phyloP scores from a whole-genome alignment of 371 early-diverging fungal genomes.

The Syncephalis plumigaleata region DNA sequence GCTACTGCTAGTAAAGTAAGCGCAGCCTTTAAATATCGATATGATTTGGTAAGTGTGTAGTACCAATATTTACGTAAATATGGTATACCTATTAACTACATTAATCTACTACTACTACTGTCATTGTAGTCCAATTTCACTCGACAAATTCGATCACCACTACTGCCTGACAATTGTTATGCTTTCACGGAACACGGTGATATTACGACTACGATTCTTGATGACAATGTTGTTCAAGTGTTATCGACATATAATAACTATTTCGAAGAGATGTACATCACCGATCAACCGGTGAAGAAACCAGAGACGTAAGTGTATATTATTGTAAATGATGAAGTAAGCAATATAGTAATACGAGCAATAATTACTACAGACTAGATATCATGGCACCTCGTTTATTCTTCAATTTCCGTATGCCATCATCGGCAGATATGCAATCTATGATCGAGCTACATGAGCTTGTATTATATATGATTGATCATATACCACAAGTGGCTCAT shows the following conservation, averaged over 20 bases:
- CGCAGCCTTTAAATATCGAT: not conserved
- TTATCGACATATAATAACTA: not conserved
- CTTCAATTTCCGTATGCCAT: not conserved
- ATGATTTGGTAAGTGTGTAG: constrained; percentile 3
- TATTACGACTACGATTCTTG: not conserved
- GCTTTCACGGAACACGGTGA: not conserved
- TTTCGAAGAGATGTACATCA: not conserved
- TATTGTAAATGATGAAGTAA: no score
- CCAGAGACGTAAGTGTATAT: not conserved
- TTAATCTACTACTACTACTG: not conserved
- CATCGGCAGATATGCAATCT: not conserved
- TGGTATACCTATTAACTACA: no score
- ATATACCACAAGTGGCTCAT: not conserved
- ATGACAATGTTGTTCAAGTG: not conserved
- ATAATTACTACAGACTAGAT: not conserved
- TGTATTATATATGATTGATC: not conserved
- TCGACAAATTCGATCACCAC: not conserved
- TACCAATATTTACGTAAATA: not conserved
- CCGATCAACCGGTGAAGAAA: not conserved
- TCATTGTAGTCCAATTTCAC: not conserved
- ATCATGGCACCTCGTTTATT: not conserved
- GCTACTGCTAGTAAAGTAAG: not conserved
- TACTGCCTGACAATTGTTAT: not conserved
- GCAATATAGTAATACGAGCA: no score
- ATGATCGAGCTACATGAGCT: not conserved